Conservation (phyloP, 305 asterid species). For the Plantago lanceolata region DNA sequence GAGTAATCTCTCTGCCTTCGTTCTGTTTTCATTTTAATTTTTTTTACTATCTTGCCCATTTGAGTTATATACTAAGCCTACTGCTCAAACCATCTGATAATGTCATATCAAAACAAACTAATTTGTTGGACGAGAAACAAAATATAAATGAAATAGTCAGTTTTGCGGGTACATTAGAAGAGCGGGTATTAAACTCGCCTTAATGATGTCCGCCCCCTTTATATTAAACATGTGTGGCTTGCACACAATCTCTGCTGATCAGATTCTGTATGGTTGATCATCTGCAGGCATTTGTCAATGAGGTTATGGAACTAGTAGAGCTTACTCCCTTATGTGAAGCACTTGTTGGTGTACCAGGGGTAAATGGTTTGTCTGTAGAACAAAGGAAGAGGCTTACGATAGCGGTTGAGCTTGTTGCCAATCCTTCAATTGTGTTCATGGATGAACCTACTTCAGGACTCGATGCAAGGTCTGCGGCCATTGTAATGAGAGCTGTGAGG, state of each 20-base stretch:
- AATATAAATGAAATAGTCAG: too few species aligned
- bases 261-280: conserved; percentile 1
- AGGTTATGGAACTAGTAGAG: conserved; percentile 74
- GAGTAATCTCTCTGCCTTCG: conserved; percentile 32
- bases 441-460: conserved; percentile 84
- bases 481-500: conserved; percentile 85
- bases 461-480: conserved; percentile 80
- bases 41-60: background rate
- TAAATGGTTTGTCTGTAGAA: conserved; percentile 67
- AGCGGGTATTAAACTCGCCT: background rate
- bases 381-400: conserved; percentile 78
- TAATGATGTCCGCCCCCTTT: conserved; percentile 11
- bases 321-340: conserved; percentile 49
- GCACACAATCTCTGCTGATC: background rate
- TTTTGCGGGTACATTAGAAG: background rate
- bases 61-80: background rate
- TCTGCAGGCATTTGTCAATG: conserved; percentile 62
- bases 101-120: background rate
- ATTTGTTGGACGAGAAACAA: background rate
- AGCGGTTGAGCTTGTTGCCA: conserved; percentile 74
- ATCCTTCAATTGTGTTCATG: conserved; percentile 83
- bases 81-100: background rate
- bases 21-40: background rate
- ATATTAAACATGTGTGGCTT: too few species aligned
- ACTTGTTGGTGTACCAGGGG: conserved; percentile 72